Conservation (phyloP, 768 basidiomycete genomes). For the Solioccasus polychromus region DNA sequence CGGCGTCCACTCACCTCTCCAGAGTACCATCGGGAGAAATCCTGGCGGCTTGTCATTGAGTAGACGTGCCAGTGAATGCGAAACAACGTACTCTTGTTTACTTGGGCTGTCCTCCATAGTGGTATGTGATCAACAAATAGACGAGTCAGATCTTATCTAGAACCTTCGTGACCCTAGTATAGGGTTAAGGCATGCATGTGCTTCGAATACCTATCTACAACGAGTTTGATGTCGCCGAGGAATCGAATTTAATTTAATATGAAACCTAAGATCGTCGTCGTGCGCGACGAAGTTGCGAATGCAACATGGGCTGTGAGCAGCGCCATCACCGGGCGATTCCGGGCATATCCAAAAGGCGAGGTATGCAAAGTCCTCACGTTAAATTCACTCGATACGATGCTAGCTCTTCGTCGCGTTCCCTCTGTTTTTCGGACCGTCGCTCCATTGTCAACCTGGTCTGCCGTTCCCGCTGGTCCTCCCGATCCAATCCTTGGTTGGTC, state of each 20-base stretch:
- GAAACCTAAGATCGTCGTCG: too few relatives aligned
- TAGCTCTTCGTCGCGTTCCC: conserved; percentile 50
- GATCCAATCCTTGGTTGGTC: conserved; percentile 85
- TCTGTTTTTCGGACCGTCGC: conserved; percentile 37
- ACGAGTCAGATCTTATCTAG: conserved; percentile 22
- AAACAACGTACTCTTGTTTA: conserved; percentile 4
- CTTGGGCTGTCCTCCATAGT: too few relatives aligned
- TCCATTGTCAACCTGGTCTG: conserved; percentile 72
- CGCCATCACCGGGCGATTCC: conserved; percentile 16
- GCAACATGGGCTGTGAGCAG: not conserved
- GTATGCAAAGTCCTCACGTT: conserved; percentile 2
- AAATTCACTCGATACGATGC: conserved; percentile 26
- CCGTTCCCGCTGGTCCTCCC: conserved; percentile 84
- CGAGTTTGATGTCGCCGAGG: too few relatives aligned
- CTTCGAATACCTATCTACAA: not conserved
- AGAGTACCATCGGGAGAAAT: conserved; percentile 5
- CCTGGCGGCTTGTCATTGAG: conserved; percentile 6
- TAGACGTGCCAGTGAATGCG: not conserved
- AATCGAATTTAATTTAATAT: too few relatives aligned
- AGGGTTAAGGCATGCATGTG: conserved; percentile 19
- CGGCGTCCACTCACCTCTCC: conserved; percentile 8
- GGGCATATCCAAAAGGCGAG: conserved; percentile 8
- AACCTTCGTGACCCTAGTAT: conserved; percentile 7
- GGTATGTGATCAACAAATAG: too few relatives aligned
- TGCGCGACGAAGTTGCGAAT: too few relatives aligned